These are phyloP conservation scores for Trichoderma guizhouense DNA, from an alignment of 2,329 filamentous ascomycete species.

Conservation along the genomic window DNA sequence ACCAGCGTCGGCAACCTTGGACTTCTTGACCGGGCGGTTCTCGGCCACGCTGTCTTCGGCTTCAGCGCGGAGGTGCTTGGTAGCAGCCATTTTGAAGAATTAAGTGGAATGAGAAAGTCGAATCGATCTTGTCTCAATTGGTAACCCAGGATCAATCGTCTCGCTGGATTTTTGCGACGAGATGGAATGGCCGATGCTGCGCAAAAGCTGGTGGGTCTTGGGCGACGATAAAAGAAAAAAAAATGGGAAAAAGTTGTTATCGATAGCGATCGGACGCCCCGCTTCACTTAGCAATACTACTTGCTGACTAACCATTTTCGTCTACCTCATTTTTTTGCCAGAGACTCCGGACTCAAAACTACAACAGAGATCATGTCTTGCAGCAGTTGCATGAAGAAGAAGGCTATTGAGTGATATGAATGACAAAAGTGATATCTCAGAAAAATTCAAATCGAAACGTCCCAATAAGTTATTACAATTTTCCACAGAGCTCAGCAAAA, in stretches of 20 bases:
- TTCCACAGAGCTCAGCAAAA: too few species aligned
- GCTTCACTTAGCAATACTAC: fast-evolving
- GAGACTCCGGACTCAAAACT: too few species aligned
- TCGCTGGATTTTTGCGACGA: background rate
- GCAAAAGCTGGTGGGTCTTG: conserved; percentile 9
- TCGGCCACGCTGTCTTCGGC: conserved; percentile 30
- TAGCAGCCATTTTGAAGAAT: conserved; percentile 35
- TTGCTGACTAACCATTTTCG: background rate
- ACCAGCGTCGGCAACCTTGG: conserved; percentile 34
- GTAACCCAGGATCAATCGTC: background rate
- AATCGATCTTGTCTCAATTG: background rate
- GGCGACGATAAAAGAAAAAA: conserved; percentile 4
- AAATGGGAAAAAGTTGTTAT: conserved; percentile 2
- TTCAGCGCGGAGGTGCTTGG: conserved; percentile 39
- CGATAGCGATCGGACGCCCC: background rate
- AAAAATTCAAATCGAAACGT: too few species aligned
- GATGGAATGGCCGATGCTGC: background rate
- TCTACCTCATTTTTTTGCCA: background rate
- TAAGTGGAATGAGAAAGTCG: background rate
- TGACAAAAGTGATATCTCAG: too few species aligned
- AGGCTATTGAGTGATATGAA: too few species aligned
- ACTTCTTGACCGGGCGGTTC: conserved; percentile 38
- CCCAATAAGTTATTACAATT: too few species aligned
- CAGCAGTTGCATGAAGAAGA: too few species aligned
- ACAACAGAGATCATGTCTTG: too few species aligned